Conservation (phyloP, 129 eudicot genomes). For the Flaveria ramosissima region DNA sequence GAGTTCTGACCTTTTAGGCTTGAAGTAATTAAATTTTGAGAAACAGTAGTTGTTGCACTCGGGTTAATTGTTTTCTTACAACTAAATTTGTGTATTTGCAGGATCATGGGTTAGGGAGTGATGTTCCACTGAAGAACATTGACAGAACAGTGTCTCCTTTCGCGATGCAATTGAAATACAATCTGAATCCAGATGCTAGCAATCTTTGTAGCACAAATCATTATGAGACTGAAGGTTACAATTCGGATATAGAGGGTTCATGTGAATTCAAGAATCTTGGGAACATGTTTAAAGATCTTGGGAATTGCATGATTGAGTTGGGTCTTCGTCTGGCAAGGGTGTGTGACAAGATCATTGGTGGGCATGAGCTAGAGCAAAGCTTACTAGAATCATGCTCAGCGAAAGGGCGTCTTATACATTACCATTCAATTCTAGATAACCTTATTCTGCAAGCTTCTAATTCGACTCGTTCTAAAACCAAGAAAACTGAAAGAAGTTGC, state of each 20-base stretch:
- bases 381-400: conserved; percentile 70
- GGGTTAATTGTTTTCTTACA: background rate
- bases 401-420: conserved; percentile 95
- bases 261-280: conserved; percentile 59
- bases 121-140: conserved; percentile 74
- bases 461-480: conserved; percentile 1
- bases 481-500: conserved; percentile 7
- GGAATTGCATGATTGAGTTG: conserved; percentile 79
- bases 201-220: conserved; percentile 6
- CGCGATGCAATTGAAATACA: conserved; percentile 79
- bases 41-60: too few relatives aligned
- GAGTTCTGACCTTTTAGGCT: background rate
- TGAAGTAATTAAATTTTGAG: background rate
- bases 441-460: conserved; percentile 42
- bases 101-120: conserved; percentile 95
- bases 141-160: conserved; percentile 85
- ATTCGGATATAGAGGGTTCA: conserved; percentile 5
- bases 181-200: conserved; percentile 20
- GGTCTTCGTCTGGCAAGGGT: conserved; percentile 70
- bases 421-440: conserved; percentile 71
- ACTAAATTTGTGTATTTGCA: conserved; percentile 22
- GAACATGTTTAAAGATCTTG: conserved; percentile 57
- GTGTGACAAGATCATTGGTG: conserved; percentile 80
- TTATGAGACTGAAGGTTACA: background rate
- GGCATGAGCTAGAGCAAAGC: conserved; percentile 74